Percentiles rank a stretch among this genome's conserved stretches.
Evolutionary conservation across 2,329 filamentous ascomycete species (phyloP).

Genomic region (Claviceps humidiphila): DNA sequence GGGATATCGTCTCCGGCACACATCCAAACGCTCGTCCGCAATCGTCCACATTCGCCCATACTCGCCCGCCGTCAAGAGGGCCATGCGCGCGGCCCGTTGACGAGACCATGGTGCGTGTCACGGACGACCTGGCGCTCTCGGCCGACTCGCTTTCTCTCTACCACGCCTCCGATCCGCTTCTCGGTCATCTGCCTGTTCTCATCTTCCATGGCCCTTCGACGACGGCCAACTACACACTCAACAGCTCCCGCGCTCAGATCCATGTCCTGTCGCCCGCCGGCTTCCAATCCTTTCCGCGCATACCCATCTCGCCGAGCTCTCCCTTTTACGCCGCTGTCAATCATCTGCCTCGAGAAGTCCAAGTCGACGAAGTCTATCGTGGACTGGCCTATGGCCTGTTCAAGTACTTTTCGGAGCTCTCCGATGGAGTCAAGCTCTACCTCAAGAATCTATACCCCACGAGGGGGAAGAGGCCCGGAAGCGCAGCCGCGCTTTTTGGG

Average conservation of each 20-base stretch:
- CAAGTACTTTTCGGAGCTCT: slow-evolving; percentile 88
- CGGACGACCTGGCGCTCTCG: slow-evolving; percentile 64
- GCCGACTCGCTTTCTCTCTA: slow-evolving; percentile 76
- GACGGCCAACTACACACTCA: slow-evolving; percentile 72
- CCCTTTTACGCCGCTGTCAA: slow-evolving; percentile 83
- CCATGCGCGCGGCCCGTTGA: slow-evolving; percentile 14
- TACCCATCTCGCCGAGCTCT: slow-evolving; percentile 87
- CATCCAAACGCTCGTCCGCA: neutral
- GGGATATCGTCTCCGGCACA: neutral
- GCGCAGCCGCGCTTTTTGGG: slow-evolving; percentile 60
- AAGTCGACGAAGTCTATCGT: slow-evolving; percentile 86
- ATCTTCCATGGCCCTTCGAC: slow-evolving; percentile 89
- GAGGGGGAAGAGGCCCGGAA: slow-evolving; percentile 45
- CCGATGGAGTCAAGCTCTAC: slow-evolving; percentile 59
- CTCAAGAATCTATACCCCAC: slow-evolving; percentile 48
- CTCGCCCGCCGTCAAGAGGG: neutral
- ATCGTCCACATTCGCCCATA: too few species aligned
- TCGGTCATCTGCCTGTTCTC: slow-evolving; percentile 68
- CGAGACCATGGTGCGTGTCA: slow-evolving; percentile 68
- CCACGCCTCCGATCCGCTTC: slow-evolving; percentile 72
- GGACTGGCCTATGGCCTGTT: slow-evolving; percentile 83
- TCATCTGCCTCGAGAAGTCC: slow-evolving; percentile 80
- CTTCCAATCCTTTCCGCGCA: slow-evolving; percentile 75
- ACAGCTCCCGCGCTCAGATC: slow-evolving; percentile 86
- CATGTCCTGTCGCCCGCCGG: slow-evolving; percentile 86